Conservation (phyloP, 441 rosid genomes). For the Iberis amara region DNA sequence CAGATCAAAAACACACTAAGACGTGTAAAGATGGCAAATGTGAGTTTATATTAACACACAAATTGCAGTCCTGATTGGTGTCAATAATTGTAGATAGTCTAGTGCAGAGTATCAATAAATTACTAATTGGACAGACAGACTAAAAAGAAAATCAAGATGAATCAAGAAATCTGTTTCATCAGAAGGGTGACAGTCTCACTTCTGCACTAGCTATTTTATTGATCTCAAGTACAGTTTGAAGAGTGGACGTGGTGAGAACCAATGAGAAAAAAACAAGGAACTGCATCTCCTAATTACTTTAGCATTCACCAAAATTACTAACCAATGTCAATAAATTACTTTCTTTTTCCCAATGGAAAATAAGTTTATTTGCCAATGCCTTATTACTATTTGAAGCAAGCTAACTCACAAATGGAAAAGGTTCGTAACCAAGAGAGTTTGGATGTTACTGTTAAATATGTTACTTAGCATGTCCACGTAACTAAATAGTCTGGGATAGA, state of each 20-base stretch:
- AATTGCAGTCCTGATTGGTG: conserved; percentile 17
- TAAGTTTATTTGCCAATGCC: too few relatives aligned
- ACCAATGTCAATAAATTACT: too few relatives aligned
- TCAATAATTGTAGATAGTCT: conserved; percentile 4
- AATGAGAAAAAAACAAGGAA: conserved; percentile 14
- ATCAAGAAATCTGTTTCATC: not conserved
- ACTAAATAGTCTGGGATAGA: conserved; percentile 11
- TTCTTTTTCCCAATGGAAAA: too few relatives aligned
- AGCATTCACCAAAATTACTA: too few relatives aligned
- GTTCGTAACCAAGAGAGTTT: conserved; percentile 13
- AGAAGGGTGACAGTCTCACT: not conserved
- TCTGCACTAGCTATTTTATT: not conserved
- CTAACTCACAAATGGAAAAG: too few relatives aligned
- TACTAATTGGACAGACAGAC: conserved; percentile 1
- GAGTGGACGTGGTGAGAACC: conserved; percentile 5
- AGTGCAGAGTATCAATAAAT: conserved; percentile 6
- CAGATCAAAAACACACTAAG: conserved; percentile 5
- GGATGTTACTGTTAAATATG: conserved; percentile 7
- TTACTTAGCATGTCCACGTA: conserved; percentile 11
- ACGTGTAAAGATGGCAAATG: conserved; percentile 9
- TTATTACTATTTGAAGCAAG: too few relatives aligned
- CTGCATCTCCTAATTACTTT: not conserved
- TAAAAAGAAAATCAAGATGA: conserved; percentile 1
- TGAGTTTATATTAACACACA: not conserved
- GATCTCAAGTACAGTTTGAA: conserved; percentile 6